A percentile compares a stretch with the other conserved stretches of the same genome.
Conservation (phyloP, 495 filamentous ascomycete genomes). For the Talaromyces ruber region DNA sequence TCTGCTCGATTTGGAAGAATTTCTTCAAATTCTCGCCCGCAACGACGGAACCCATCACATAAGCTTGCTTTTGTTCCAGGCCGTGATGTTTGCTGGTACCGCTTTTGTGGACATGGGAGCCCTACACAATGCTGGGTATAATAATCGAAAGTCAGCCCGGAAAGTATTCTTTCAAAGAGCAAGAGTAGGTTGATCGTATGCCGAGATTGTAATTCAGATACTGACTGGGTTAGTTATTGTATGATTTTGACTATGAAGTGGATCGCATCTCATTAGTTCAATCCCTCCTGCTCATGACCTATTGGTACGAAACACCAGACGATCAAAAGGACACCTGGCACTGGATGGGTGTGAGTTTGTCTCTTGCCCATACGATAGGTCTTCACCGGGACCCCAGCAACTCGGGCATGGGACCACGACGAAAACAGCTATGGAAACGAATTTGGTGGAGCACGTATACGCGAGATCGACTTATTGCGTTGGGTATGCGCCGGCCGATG, state of each 20-base stretch:
- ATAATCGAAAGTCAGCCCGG: constrained; percentile 61
- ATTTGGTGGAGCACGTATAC: constrained; percentile 96
- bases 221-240: constrained; percentile 41
- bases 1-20: constrained; percentile 68
- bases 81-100: constrained; percentile 73
- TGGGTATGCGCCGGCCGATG: constrained; percentile 84
- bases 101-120: constrained; percentile 67
- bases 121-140: constrained; percentile 61
- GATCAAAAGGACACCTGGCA: constrained; percentile 90
- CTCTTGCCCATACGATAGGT: constrained; percentile 74
- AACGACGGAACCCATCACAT: constrained; percentile 59
- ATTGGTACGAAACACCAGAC: constrained; percentile 85
- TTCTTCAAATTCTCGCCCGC: constrained; percentile 55
- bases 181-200: constrained; percentile 40
- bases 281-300: constrained; percentile 75
- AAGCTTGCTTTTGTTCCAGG: constrained; percentile 73
- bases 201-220: not conserved
- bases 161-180: constrained; percentile 74
- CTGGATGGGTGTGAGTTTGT: constrained; percentile 85
- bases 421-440: constrained; percentile 74
- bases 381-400: constrained; percentile 72
- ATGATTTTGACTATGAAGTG: constrained; percentile 81
- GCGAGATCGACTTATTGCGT: constrained; percentile 76
- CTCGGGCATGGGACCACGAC: constrained; percentile 59
- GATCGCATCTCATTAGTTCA: constrained; percentile 79